These are phyloP conservation scores for Colletotrichum sp. DNA, from an alignment of 2,329 filamentous ascomycete genomes.

Conservation along the genomic window DNA sequence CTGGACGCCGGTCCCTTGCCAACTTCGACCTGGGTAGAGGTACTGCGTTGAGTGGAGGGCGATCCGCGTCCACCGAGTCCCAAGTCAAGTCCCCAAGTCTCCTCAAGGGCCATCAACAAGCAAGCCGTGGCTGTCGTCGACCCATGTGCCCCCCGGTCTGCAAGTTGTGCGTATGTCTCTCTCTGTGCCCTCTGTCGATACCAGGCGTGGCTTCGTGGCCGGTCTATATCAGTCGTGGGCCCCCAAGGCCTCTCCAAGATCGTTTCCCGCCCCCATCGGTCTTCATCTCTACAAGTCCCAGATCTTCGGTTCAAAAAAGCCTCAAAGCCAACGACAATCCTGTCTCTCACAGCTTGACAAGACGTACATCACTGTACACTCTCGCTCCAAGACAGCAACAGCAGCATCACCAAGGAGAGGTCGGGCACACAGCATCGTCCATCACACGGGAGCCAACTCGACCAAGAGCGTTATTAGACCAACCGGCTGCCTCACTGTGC, in stretches of 20 bases:
- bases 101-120: conserved; percentile 3
- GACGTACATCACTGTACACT: not conserved
- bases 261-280: conserved; percentile 20
- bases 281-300: conserved; percentile 7
- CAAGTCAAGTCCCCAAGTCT: not conserved
- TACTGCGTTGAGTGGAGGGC: not conserved
- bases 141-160: conserved; percentile 12
- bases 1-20: conserved; percentile 8
- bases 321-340: not conserved
- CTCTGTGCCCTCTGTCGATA: not conserved
- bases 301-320: not conserved
- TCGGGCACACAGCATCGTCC: not conserved
- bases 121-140: conserved; percentile 2
- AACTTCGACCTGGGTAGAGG: not conserved
- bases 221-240: conserved; percentile 24
- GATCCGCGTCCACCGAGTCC: conserved; percentile 16
- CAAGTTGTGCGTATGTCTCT: conserved; percentile 7
- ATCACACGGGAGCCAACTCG: not conserved
- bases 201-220: conserved; percentile 8
- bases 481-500: not conserved
- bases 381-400: not conserved
- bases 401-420: not conserved
- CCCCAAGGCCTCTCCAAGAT: conserved; percentile 15
- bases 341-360: not conserved
- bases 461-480: not conserved